Evolutionary conservation across 768 basidiomycete species (phyloP).

Genomic region (Boletus bicolor): DNA sequence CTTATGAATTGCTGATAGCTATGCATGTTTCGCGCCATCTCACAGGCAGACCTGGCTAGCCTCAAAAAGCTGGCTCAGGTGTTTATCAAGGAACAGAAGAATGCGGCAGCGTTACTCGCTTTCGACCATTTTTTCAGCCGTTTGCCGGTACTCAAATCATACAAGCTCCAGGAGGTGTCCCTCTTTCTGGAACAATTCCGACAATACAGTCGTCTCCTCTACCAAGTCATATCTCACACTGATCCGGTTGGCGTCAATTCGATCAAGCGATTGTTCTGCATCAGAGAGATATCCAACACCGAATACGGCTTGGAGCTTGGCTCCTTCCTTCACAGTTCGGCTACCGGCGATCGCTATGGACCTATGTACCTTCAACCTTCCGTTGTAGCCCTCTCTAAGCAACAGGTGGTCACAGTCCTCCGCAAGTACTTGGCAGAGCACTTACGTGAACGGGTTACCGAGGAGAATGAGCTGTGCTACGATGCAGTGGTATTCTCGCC

Average conservation of each 20-base stretch:
- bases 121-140: slow-evolving; percentile 5
- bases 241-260: slow-evolving; percentile 2
- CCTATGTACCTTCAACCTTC: background rate
- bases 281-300: slow-evolving; percentile 2
- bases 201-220: slow-evolving; percentile 1
- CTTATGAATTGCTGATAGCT: slow-evolving; percentile 6
- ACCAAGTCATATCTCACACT: background rate
- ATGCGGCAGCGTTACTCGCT: slow-evolving; percentile 6
- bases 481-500: slow-evolving; percentile 33
- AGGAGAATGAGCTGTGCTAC: slow-evolving; percentile 33
- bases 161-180: slow-evolving; percentile 17
- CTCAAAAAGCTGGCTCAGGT: slow-evolving; percentile 33
- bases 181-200: background rate
- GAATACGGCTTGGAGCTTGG: slow-evolving; percentile 2
- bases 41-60: slow-evolving; percentile 13
- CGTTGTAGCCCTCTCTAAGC: slow-evolving; percentile 18
- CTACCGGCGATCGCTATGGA: background rate
- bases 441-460: slow-evolving; percentile 27
- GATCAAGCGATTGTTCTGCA: slow-evolving; percentile 30
- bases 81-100: slow-evolving; percentile 21
- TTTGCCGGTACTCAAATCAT: slow-evolving; percentile 16
- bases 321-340: slow-evolving; percentile 8
- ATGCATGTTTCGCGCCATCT: slow-evolving; percentile 35
- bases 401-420: slow-evolving; percentile 24
- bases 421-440: slow-evolving; percentile 21